Evolutionary conservation across 148 eudicot species (phyloP), one percentile per base, ranked within the genome.

Genomic region (Simmondsia chinensis): DNA sequence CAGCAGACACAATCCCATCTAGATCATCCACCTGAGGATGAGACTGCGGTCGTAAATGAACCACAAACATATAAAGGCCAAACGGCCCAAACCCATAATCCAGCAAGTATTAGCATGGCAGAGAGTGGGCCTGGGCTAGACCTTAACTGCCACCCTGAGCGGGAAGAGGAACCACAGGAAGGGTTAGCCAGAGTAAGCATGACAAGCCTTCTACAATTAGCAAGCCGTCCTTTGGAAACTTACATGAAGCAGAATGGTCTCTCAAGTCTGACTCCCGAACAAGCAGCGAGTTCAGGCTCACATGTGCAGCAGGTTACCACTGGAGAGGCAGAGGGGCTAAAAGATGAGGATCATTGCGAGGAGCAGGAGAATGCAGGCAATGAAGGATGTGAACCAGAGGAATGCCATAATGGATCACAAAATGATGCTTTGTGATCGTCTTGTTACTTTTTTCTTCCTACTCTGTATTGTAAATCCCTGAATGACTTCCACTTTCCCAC

Each of bases 231-330:
- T 40, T 40, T 75, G 55, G 78, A 79, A 38, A 60, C 49, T 3
- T 71, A 75, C 31, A 55, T 76, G 71, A 72, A 76, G 64, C 73
- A 68, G 56, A 76, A 65, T 52, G 75, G 83, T 24, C 66, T 80
- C 23, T 52, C 61, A 13, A 66, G 76, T 57, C 61, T 70, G 47
- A 35, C 74, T 14, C 28, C 70, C 20, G 74, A 74, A 63, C 79
- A 68, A 37, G 74, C 66, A 49, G 66, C 66, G 30, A 66, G 69
- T 49, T 60, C 76, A 6, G 68, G 51, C 18, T 52, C 72, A 35
- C 62, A 47, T 18, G 45, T 60, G 39, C 65, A 53, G 15, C 67
- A 65, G 48, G 43, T 56, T n/a, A n/a, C n/a, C 4, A 32, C 54
- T 20, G 56, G 38, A 37, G 61, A 60, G 55, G 39, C 60, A 16